Conservation (phyloP, 805 yeast species). For the Candida ulmi region DNA sequence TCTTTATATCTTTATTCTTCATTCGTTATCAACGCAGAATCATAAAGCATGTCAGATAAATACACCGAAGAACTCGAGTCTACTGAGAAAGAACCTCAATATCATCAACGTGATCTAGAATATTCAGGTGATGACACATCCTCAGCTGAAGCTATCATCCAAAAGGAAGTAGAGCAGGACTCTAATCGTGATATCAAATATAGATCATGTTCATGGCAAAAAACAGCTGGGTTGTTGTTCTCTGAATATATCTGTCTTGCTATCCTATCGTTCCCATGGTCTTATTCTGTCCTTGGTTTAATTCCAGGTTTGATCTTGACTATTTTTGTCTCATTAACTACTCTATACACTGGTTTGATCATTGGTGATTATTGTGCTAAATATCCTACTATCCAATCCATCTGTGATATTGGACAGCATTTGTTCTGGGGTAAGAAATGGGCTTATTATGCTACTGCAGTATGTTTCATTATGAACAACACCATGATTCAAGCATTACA, state of each 20-base stretch:
- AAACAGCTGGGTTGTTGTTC: constrained; percentile 53
- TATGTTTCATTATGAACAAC: constrained; percentile 48
- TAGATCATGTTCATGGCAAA: constrained; percentile 50
- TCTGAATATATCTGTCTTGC: constrained; percentile 60
- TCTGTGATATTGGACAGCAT: constrained; percentile 56
- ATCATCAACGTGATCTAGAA: neutral
- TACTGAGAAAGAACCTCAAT: neutral
- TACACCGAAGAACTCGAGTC: too few species aligned
- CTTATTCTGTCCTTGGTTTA: constrained; percentile 52
- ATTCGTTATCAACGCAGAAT: too few species aligned
- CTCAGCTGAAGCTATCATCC: constrained; percentile 12
- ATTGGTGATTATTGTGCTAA: constrained; percentile 50
- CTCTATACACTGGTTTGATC: constrained; percentile 50
- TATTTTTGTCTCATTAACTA: constrained; percentile 42
- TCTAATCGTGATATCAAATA: constrained; percentile 34
- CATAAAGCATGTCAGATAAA: too few species aligned
- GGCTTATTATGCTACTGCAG: constrained; percentile 56
- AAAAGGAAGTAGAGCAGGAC: constrained; percentile 19
- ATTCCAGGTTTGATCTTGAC: constrained; percentile 55
- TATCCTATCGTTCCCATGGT: constrained; percentile 63
- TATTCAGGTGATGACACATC: constrained; percentile 5
- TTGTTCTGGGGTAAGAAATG: constrained; percentile 43
- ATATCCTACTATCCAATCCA: constrained; percentile 45
- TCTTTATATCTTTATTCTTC: too few species aligned
- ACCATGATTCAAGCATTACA: constrained; percentile 55